These are phyloP conservation scores for Rhizoclosmatium sp. DNA, from an alignment of 192 early-diverging fungal species.

Conservation along the genomic window DNA sequence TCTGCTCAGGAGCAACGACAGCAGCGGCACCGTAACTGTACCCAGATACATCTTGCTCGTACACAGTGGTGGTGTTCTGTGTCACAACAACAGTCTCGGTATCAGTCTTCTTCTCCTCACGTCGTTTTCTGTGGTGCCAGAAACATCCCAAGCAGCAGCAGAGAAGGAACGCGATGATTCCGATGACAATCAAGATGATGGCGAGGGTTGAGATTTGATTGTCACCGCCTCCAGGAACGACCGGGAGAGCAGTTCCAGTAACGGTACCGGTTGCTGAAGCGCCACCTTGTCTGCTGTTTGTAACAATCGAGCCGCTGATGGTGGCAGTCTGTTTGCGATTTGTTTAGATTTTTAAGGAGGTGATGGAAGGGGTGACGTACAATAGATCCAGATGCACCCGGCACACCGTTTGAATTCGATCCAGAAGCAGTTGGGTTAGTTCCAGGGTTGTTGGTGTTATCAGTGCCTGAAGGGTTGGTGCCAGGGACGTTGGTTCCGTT, in stretches of 20 bases:
- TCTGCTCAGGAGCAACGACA: background rate
- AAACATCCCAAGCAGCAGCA: background rate
- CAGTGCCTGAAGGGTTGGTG: background rate
- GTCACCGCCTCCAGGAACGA: background rate
- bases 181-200: conserved; percentile 17
- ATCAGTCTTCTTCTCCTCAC: background rate
- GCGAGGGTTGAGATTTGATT: conserved; percentile 1
- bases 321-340: no score
- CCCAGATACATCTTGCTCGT: background rate
- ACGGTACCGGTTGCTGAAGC: background rate
- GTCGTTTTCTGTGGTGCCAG: background rate
- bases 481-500: conserved; percentile 13
- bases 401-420: background rate
- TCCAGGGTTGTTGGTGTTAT: background rate
- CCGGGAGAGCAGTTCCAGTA: background rate
- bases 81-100: background rate
- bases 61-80: background rate
- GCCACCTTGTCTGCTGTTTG: background rate
- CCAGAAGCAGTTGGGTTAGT: background rate
- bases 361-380: background rate
- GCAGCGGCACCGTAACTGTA: background rate
- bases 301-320: no score
- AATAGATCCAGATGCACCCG: background rate
- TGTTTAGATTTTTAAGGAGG: no score
- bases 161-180: conserved; percentile 7